phyloP scores from a whole-genome alignment of 2,329 filamentous ascomycete species.

The Ambrosiella xylebori region DNA sequence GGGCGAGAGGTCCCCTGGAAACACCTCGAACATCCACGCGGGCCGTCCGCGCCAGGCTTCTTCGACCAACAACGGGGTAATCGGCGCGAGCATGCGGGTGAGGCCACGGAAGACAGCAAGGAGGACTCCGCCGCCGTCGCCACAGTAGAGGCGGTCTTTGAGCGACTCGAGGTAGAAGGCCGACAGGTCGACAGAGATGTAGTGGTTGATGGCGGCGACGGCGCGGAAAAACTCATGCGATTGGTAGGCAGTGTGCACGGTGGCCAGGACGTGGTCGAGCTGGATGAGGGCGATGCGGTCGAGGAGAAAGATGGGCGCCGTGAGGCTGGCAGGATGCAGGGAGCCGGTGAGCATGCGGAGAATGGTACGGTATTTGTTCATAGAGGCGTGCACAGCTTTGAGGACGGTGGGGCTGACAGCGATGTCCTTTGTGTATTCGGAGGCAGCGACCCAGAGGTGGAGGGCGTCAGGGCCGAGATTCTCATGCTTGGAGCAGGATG shows the following conservation, averaged over 20 bases:
- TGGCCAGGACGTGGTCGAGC: slow-evolving; percentile 44
- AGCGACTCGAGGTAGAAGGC: slow-evolving; percentile 86
- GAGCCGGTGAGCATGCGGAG: slow-evolving; percentile 82
- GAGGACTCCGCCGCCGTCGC: slow-evolving; percentile 46
- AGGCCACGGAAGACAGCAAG: slow-evolving; percentile 54
- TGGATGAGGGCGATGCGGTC: slow-evolving; percentile 68
- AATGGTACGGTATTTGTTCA: slow-evolving; percentile 78
- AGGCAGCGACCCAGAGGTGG: slow-evolving; percentile 78
- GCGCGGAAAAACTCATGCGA: slow-evolving; percentile 72
- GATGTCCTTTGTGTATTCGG: slow-evolving; percentile 81
- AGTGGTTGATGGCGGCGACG: slow-evolving; percentile 56
- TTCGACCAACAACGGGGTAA: slow-evolving; percentile 70
- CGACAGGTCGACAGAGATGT: slow-evolving; percentile 68
- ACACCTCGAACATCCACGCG: slow-evolving; percentile 30
- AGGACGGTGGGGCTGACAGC: slow-evolving; percentile 64
- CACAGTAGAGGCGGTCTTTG: slow-evolving; percentile 86
- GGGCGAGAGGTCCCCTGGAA: slow-evolving; percentile 19
- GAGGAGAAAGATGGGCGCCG: slow-evolving; percentile 36
- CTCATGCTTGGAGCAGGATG: slow-evolving; percentile 31
- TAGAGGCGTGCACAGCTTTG: slow-evolving; percentile 52
- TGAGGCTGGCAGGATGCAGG: slow-evolving; percentile 37
- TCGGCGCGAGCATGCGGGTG: slow-evolving; percentile 60
- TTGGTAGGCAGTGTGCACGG: slow-evolving; percentile 47
- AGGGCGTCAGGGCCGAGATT: slow-evolving; percentile 73
- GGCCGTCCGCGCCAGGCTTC: slow-evolving; percentile 75